These are phyloP conservation scores for Trametes sp. DNA, from an alignment of 1,284 basidiomycete genomes.

Conservation along the genomic window DNA sequence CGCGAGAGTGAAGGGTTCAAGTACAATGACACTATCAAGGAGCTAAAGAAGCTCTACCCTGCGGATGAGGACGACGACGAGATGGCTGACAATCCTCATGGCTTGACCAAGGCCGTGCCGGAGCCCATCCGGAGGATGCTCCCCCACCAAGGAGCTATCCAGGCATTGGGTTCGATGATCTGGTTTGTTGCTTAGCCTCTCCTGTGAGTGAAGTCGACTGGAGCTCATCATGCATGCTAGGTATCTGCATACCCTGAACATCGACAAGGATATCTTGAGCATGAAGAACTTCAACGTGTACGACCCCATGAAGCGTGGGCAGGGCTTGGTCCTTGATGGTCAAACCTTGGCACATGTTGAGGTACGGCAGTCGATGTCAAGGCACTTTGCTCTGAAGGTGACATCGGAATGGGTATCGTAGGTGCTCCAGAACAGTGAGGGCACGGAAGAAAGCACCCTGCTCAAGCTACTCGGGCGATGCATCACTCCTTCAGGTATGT, in stretches of 20 bases:
- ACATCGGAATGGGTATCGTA: not conserved
- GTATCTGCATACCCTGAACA: conserved; percentile 91
- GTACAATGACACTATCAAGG: conserved; percentile 75
- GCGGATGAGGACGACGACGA: conserved; percentile 49
- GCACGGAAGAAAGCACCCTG: conserved; percentile 88
- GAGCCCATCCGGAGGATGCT: conserved; percentile 78
- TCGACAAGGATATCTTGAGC: conserved; percentile 91
- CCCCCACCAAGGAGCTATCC: conserved; percentile 71
- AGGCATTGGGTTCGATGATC: conserved; percentile 88
- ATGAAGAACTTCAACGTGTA: conserved; percentile 98
- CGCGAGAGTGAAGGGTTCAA: conserved; percentile 84
- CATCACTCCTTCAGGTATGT: conserved; percentile 89
- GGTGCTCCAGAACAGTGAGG: conserved; percentile 92
- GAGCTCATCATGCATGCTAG: conserved; percentile 42
- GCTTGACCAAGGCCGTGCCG: conserved; percentile 67
- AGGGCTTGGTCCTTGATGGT: conserved; percentile 88
- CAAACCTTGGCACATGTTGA: conserved; percentile 95
- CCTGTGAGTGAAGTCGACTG: conserved; percentile 1
- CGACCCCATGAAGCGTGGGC: conserved; percentile 89
- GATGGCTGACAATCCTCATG: conserved; percentile 49
- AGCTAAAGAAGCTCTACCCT: conserved; percentile 77
- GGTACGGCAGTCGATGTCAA: conserved; percentile 47
- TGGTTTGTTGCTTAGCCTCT: conserved; percentile 56
- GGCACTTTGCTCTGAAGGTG: not conserved
- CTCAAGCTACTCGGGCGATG: conserved; percentile 86